Evolutionary conservation across 192 early-diverging fungal species (phyloP).

Genomic region (Coemansia sp.): DNA sequence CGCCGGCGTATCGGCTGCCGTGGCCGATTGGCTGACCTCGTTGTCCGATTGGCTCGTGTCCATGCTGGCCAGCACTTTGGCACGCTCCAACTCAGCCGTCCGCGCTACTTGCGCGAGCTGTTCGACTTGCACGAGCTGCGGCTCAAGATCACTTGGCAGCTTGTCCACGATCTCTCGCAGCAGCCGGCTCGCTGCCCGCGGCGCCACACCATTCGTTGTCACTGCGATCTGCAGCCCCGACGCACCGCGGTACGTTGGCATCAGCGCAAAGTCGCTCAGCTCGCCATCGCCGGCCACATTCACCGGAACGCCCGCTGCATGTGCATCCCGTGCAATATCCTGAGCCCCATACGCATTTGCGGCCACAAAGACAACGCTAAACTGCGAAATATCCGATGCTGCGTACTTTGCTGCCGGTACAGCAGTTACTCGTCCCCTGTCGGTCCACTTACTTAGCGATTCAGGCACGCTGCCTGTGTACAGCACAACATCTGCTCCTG

Average conservation of each 20-base stretch:
- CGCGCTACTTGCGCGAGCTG: slow-evolving; percentile 52
- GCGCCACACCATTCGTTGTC: slow-evolving; percentile 73
- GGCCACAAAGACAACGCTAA: slow-evolving; percentile 47
- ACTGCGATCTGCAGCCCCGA: slow-evolving; percentile 73
- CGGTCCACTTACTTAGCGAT: slow-evolving; percentile 49
- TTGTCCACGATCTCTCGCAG: slow-evolving; percentile 61
- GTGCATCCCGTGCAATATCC: slow-evolving; percentile 38
- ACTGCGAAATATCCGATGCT: slow-evolving; percentile 20
- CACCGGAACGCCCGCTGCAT: slow-evolving; percentile 65
- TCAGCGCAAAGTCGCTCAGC: slow-evolving; percentile 81
- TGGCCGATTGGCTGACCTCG: slow-evolving; percentile 17
- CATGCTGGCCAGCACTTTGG: slow-evolving; percentile 45
- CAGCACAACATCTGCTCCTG: slow-evolving; percentile 66
- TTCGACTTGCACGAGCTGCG: slow-evolving; percentile 62
- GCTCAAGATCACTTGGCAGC: slow-evolving; percentile 62
- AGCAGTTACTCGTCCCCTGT: slow-evolving; percentile 19
- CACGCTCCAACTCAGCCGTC: slow-evolving; percentile 51
- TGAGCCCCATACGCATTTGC: slow-evolving; percentile 44
- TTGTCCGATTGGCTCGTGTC: slow-evolving; percentile 48
- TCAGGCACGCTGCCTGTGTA: slow-evolving; percentile 29
- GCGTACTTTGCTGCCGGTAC: slow-evolving; percentile 14
- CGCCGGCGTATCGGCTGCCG: slow-evolving; percentile 34
- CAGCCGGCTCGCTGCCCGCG: slow-evolving; percentile 65
- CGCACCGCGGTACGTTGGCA: slow-evolving; percentile 69
- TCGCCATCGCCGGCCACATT: slow-evolving; percentile 74